These are phyloP conservation scores for Penicillium sp. DNA, from an alignment of 2,329 filamentous ascomycete genomes.

Conservation along the genomic window DNA sequence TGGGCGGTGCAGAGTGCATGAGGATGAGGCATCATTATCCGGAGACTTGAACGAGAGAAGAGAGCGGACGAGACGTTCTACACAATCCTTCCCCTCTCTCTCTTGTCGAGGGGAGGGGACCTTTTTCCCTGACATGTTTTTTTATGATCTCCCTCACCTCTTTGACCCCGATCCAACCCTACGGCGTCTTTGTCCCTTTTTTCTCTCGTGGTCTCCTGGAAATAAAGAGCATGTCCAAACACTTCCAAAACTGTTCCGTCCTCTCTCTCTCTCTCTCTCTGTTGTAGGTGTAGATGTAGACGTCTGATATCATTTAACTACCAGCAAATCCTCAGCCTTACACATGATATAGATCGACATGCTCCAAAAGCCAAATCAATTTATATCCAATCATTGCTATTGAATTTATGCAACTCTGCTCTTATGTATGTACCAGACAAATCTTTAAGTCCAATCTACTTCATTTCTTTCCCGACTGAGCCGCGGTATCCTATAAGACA, in stretches of 20 bases:
- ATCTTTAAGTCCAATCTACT: background rate
- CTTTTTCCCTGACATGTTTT: slow-evolving; percentile 23
- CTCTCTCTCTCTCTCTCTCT: slow-evolving; percentile 7
- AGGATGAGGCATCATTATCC: slow-evolving; percentile 22
- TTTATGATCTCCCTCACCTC: slow-evolving; percentile 28
- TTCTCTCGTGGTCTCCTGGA: slow-evolving; percentile 33
- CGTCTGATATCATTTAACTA: background rate
- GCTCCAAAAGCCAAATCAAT: background rate
- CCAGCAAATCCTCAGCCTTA: background rate
- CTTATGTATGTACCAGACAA: background rate
- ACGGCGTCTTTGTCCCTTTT: slow-evolving; percentile 29
- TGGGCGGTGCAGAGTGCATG: slow-evolving; percentile 22
- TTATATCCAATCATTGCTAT: background rate
- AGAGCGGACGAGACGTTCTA: slow-evolving; percentile 25
- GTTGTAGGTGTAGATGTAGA: slow-evolving; percentile 9
- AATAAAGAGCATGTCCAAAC: slow-evolving; percentile 34
- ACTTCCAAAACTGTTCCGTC: slow-evolving; percentile 24
- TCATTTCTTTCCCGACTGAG: slow-evolving; percentile 37
- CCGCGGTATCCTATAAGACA: slow-evolving; percentile 32
- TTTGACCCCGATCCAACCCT: slow-evolving; percentile 28
- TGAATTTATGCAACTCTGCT: background rate
- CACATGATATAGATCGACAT: background rate
- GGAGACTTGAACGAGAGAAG: slow-evolving; percentile 27
- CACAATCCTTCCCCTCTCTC: slow-evolving; percentile 11
- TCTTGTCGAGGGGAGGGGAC: slow-evolving; percentile 14